phyloP scores from a whole-genome alignment of 139 green algal species.

The Chlamydomonas sphaeroides region DNA sequence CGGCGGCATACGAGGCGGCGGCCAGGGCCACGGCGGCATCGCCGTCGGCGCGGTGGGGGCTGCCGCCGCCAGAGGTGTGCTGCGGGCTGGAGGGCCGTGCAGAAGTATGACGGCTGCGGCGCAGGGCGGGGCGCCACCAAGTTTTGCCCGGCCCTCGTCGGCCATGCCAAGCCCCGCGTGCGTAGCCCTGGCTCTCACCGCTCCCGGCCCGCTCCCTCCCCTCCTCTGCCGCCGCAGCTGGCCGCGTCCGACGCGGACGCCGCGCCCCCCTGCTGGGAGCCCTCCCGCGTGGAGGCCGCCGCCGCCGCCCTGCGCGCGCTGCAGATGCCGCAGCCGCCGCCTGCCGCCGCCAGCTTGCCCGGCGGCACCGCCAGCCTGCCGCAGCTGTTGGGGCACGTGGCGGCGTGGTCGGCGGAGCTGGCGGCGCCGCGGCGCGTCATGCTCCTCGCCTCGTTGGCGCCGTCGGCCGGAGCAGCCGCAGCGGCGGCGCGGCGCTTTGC shows the following conservation, averaged over 20 bases:
- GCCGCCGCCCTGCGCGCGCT: background rate
- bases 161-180: background rate
- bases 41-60: slow-evolving; percentile 29
- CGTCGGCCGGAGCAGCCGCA: background rate
- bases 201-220: background rate
- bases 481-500: background rate
- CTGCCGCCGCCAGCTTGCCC: background rate
- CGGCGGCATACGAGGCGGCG: slow-evolving; percentile 17
- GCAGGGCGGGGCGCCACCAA: background rate
- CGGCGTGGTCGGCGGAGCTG: background rate
- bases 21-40: background rate
- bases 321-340: slow-evolving; percentile 2
- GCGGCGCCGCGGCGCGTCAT: background rate
- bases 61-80: slow-evolving; percentile 33
- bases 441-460: slow-evolving; percentile 10
- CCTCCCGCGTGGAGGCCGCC: background rate
- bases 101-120: too few relatives aligned
- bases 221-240: background rate
- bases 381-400: slow-evolving; percentile 10
- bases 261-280: slow-evolving; percentile 8
- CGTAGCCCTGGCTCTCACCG: background rate
- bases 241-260: slow-evolving; percentile 1
- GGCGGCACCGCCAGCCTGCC: slow-evolving; percentile 18
- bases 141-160: background rate
- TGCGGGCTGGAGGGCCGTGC: too few relatives aligned